Percentiles rank a stretch among this genome's conserved stretches.
Conservation (phyloP, 192 early-diverging fungal genomes). For the Gryganskiella cystojenkinii region DNA sequence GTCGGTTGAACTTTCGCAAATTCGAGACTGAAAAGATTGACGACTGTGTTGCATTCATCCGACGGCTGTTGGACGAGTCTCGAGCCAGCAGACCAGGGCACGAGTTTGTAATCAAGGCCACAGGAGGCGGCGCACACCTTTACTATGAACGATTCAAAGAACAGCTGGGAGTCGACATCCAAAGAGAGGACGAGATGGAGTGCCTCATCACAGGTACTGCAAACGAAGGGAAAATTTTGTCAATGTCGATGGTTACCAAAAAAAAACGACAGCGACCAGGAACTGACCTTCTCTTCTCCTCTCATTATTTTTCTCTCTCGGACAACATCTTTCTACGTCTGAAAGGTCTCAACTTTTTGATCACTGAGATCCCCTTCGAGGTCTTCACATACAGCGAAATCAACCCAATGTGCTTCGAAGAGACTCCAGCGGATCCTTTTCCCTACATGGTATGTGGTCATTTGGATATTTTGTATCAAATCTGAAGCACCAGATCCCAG, state of each 20-base stretch:
- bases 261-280: not conserved
- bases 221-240: not conserved
- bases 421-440: conserved; percentile 71
- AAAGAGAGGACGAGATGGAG: conserved; percentile 95
- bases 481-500: not conserved
- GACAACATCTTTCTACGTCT: not conserved
- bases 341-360: conserved; percentile 89
- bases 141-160: conserved; percentile 75
- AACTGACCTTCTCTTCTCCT: not conserved
- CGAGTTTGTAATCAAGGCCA: conserved; percentile 78
- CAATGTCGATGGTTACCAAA: not conserved
- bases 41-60: conserved; percentile 87
- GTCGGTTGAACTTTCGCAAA: conserved; percentile 91
- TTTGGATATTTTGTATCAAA: not conserved
- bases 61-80: conserved; percentile 65
- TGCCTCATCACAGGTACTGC: conserved; percentile 74
- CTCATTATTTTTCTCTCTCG: not conserved
- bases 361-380: conserved; percentile 92
- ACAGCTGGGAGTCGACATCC: conserved; percentile 76
- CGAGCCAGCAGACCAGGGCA: conserved; percentile 30
- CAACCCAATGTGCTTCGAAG: conserved; percentile 72
- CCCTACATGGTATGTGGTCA: conserved; percentile 81
- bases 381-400: conserved; percentile 90
- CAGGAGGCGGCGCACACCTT: conserved; percentile 89
- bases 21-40: conserved; percentile 96